Percentiles rank a stretch among this genome's conserved stretches.
Conservation (phyloP, 805 yeast genomes). For the Ogataea dorogensis region DNA sequence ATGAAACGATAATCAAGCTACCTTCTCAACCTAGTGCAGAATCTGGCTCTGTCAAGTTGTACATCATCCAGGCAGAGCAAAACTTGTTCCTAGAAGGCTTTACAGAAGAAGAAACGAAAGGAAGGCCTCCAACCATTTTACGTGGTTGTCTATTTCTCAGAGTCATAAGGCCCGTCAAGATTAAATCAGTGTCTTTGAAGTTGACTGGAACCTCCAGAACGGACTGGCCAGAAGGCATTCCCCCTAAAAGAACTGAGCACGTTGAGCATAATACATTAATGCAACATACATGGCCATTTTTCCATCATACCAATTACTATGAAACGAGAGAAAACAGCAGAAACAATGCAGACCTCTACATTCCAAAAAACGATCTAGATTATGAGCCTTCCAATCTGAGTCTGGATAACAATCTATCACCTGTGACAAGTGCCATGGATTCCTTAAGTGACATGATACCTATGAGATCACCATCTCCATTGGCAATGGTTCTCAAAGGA, state of each 20-base stretch:
- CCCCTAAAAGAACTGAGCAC: slow-evolving; percentile 74
- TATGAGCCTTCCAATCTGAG: slow-evolving; percentile 38
- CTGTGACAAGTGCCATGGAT: slow-evolving; percentile 28
- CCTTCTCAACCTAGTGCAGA: slow-evolving; percentile 59
- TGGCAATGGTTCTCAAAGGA: slow-evolving; percentile 31
- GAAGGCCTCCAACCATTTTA: slow-evolving; percentile 72
- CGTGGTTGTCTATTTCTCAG: slow-evolving; percentile 77
- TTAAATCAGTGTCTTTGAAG: slow-evolving; percentile 59
- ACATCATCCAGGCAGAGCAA: slow-evolving; percentile 75
- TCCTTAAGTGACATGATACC: slow-evolving; percentile 19
- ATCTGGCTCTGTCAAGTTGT: slow-evolving; percentile 66
- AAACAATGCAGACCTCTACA: slow-evolving; percentile 49
- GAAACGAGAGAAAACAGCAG: slow-evolving; percentile 30
- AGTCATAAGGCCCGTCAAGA: slow-evolving; percentile 66
- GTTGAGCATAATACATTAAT: slow-evolving; percentile 64
- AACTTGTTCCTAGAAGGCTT: slow-evolving; percentile 81
- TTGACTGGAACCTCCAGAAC: slow-evolving; percentile 73
- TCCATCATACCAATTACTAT: slow-evolving; percentile 38
- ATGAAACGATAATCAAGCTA: slow-evolving; percentile 44
- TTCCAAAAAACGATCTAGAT: slow-evolving; percentile 30
- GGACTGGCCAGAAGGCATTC: slow-evolving; percentile 98
- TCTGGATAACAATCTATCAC: slow-evolving; percentile 34
- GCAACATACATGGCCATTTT: slow-evolving; percentile 91
- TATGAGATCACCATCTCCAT: slow-evolving; percentile 28
- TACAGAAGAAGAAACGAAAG: slow-evolving; percentile 57